These are phyloP conservation scores for Babesia microti DNA, from an alignment of 169 alveolate genomes.

Conservation along the genomic window DNA sequence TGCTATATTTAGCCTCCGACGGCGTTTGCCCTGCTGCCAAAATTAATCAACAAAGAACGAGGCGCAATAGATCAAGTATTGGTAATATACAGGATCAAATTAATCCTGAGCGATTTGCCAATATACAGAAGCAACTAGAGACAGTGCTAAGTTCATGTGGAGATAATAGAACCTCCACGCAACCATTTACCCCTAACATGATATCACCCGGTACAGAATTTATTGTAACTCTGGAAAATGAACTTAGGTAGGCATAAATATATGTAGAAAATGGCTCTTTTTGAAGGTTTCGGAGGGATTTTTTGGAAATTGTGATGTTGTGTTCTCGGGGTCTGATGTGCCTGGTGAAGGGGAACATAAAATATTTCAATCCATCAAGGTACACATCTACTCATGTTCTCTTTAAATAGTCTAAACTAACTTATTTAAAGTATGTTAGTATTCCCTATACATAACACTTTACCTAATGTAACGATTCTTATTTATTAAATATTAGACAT, in stretches of 20 bases:
- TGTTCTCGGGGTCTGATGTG: conserved; percentile 88
- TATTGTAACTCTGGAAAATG: conserved; percentile 66
- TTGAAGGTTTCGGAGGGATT: conserved; percentile 31
- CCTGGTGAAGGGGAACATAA: conserved; percentile 99
- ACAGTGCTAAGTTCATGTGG: conserved; percentile 73
- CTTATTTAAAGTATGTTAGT: no score
- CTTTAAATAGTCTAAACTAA: conserved; percentile 85
- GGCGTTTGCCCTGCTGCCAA: conserved; percentile 99
- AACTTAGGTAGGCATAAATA: conserved; percentile 69
- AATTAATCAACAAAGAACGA: conserved; percentile 94
- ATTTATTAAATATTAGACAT: no score
- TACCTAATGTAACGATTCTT: no score
- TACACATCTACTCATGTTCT: conserved; percentile 92
- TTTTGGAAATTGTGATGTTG: conserved; percentile 68
- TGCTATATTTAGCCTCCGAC: conserved; percentile 91
- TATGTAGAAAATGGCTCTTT: conserved; percentile 36
- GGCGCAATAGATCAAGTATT: conserved; percentile 59
- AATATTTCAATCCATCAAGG: conserved; percentile 89
- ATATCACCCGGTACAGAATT: conserved; percentile 99
- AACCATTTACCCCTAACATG: conserved; percentile 70
- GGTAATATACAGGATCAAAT: conserved; percentile 23
- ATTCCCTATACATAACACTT: no score
- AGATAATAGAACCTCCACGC: conserved; percentile 29
- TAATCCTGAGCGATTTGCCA: conserved; percentile 26
- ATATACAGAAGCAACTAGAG: conserved; percentile 8